Evolutionary conservation across 106 monocot genomes (phyloP), one percentile per base, ranked within the genome.

Genomic region (Dendrobium chrysotoxum): DNA sequence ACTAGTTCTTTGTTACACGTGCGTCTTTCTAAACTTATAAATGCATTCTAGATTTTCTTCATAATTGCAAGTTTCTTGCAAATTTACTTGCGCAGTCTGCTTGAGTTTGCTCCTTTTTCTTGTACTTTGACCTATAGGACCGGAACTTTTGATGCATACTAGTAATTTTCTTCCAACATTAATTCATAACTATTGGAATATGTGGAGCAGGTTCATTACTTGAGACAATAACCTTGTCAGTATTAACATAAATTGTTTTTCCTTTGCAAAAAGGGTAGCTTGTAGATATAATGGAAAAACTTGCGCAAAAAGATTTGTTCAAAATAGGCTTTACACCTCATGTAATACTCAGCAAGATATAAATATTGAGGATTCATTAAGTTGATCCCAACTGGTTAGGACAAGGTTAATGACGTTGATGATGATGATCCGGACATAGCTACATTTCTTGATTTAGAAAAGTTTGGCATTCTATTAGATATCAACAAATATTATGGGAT

Each of bases 1-100:
- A 79, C 85, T 95, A 81, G 95, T 98, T 80, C 82, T 98, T 20
- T 89, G 75, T 72, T 86, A 95, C 84, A 92, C 95, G 94, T 94
- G 94, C 58, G 96, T 64, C 45, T 13, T 75, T 81, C 5, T 20
- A 74, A 74, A 41, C 73, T 70, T 35, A 70, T 35, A 35, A 70
- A 28, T 70, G 28, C 13, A 70, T 70, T 16, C 3, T 70, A 35
- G 15, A 16, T 70, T 16, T 15, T 35, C 25, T 70, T 11, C n/a
- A 16, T 40, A 13, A 13, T 74, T 74, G 39, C 16, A 20, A 40
- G 38, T 15, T 70, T 70, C 11, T 68, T 13, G 70, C 40, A 74
- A 74, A 74, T 42, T 74, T 18, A 35, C 41, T 40, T 38, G n/a
- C 74, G n/a, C n/a, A 7, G 20, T 41, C 21, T 3, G 74, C 21